A percentile compares a stretch with the other conserved stretches of the same genome.
phyloP scores from a whole-genome alignment of 305 asterid species.

The Monarda citriodora region DNA sequence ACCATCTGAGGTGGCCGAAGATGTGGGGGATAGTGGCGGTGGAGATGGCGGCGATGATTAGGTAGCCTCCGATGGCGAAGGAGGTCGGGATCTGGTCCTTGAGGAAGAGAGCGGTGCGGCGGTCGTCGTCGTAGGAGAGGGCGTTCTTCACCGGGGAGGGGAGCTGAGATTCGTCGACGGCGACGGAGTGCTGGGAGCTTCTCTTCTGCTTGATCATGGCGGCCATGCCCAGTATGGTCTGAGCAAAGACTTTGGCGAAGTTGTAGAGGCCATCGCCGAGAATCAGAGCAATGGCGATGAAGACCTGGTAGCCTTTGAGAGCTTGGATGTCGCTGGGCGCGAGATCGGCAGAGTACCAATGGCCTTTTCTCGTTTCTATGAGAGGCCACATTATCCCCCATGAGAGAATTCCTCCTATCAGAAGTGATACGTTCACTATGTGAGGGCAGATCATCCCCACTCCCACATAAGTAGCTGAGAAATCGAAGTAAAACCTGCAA shows the following conservation, averaged over 20 bases:
- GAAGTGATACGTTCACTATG: conserved; percentile 35
- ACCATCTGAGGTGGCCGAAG: conserved; percentile 58
- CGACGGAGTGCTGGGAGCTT: background rate
- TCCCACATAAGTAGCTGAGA: conserved; percentile 45
- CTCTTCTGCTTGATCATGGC: background rate
- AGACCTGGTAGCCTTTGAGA: conserved; percentile 38
- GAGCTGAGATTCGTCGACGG: background rate
- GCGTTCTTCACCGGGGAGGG: conserved; percentile 2
- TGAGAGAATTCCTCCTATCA: conserved; percentile 38
- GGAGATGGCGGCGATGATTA: conserved; percentile 41
- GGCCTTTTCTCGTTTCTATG: conserved; percentile 31
- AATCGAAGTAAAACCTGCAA: conserved; percentile 47
- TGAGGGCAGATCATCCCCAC: conserved; percentile 51
- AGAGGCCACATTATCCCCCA: conserved; percentile 57
- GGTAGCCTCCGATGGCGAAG: conserved; percentile 46
- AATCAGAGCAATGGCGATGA: conserved; percentile 55
- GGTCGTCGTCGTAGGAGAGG: conserved; percentile 37
- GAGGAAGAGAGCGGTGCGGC: conserved; percentile 42
- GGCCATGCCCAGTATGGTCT: conserved; percentile 26
- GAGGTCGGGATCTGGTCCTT: conserved; percentile 51
- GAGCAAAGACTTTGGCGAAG: conserved; percentile 39
- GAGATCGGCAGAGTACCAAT: conserved; percentile 33
- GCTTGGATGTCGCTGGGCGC: conserved; percentile 20
- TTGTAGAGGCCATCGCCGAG: conserved; percentile 68
- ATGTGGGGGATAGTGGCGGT: conserved; percentile 40